Base-by-base conservation (phyloP, 768 basidiomycete species). In the Galerina marginata region DNA sequence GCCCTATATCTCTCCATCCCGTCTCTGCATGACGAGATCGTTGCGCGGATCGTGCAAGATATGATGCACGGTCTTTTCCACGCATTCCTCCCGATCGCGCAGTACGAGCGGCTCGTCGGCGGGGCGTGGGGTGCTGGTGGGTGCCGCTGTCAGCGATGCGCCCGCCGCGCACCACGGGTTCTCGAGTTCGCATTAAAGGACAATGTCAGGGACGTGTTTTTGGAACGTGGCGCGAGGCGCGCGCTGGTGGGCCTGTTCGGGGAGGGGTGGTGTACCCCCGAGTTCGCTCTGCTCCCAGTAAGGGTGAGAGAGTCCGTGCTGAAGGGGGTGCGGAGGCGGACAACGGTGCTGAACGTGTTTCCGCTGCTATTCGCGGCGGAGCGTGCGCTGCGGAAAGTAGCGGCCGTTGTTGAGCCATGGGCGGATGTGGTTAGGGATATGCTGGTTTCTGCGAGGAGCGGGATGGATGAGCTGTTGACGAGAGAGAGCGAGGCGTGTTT, bases 1-100 rank as follows among this genome's bases (percentile, higher is more conserved):
- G 88, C 96, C 1, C 78, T 81, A 9, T 98, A 95, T 74, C 89
- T 99, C 44, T 79, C 83, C 36, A 80, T 99, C 42, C 72, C 87
- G 14, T 77, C 88, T 0, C 85, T 99, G 4, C 84, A 87, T 60
- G 81, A 85, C 58, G 96, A 99, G 69, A 82, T 91, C 44, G 91
- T 93, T 65, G 88, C 91, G 0, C 85, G 92, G 59, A 86, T 98
- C 67, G 85, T 90, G 16, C 85, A 91, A 64, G 95, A 97, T 72
- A 93, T 96, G 85, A 83, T 90, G 66, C 95, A 96, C 67, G 94
- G 95, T 1, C 86, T 96, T 43, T 93, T 90, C 75, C 92, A 92
- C 67, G 90, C 92, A 1, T 91, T 89, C 68, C 81, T 92, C 48
- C 84, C 89, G 26, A 92, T 94, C 68, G 74, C 83, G n/a, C 87